Percentiles rank a stretch among this genome's conserved stretches.
Conservation (phyloP, 2,329 filamentous ascomycete genomes). For the Talaromyces funiculosus region DNA sequence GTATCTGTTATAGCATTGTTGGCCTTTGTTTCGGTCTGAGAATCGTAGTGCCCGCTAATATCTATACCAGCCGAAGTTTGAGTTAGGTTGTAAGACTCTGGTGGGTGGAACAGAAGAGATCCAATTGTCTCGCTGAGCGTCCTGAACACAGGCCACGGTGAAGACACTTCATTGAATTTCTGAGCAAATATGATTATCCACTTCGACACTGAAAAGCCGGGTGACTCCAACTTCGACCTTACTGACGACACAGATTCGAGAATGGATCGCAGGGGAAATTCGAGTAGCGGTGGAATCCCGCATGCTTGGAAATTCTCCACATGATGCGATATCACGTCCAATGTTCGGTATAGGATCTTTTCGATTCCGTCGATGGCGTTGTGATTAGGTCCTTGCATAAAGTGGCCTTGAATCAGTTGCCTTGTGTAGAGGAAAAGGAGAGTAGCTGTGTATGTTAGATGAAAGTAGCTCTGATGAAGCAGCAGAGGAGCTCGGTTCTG, state of each 20-base stretch:
- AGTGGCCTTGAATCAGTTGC: slow-evolving; percentile 28
- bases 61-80: neutral
- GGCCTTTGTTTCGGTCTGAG: neutral
- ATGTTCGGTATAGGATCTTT: slow-evolving; percentile 31
- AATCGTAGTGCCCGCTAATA: neutral
- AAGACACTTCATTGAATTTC: slow-evolving; percentile 22
- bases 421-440: slow-evolving; percentile 33
- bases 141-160: slow-evolving; percentile 32
- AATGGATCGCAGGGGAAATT: slow-evolving; percentile 32
- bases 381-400: slow-evolving; percentile 27
- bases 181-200: slow-evolving; percentile 32
- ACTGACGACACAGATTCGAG: slow-evolving; percentile 29
- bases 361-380: slow-evolving; percentile 31
- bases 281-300: slow-evolving; percentile 35
- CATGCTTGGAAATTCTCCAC: slow-evolving; percentile 34
- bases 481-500: slow-evolving; percentile 32
- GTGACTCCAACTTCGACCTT: slow-evolving; percentile 24
- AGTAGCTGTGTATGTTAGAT: slow-evolving; percentile 32
- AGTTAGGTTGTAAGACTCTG: neutral
- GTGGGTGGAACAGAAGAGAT: slow-evolving; percentile 20
- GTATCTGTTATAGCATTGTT: neutral
- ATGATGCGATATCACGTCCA: slow-evolving; percentile 33
- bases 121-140: slow-evolving; percentile 27
- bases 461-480: slow-evolving; percentile 37
- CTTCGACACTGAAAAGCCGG: slow-evolving; percentile 29